Evolutionary conservation across 2,329 filamentous ascomycete species (phyloP).

Genomic region (Zymoseptoria passerinii): DNA sequence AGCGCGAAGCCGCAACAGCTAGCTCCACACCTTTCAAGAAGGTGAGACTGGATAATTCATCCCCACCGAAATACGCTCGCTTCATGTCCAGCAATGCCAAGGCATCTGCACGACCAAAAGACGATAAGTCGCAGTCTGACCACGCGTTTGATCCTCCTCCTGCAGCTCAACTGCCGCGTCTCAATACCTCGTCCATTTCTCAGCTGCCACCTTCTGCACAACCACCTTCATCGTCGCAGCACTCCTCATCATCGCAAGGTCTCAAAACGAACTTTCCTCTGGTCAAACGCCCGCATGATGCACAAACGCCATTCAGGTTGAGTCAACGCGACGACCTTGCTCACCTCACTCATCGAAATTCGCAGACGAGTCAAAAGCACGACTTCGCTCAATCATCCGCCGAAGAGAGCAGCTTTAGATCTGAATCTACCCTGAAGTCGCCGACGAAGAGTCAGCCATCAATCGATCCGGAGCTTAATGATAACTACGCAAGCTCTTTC

Average conservation of each 20-base stretch:
- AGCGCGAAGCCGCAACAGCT: slow-evolving; percentile 14
- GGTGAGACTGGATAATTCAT: slow-evolving; percentile 7
- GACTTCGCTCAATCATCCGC: neutral
- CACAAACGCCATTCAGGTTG: slow-evolving; percentile 53
- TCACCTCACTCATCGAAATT: slow-evolving; percentile 8
- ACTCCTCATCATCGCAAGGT: slow-evolving; percentile 33
- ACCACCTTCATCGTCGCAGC: slow-evolving; percentile 20
- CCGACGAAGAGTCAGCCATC: slow-evolving; percentile 1
- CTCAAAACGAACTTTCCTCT: slow-evolving; percentile 58
- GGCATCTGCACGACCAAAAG: slow-evolving; percentile 1
- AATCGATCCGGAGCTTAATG: neutral
- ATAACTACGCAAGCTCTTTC: slow-evolving; percentile 21
- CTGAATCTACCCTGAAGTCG: slow-evolving; percentile 2
- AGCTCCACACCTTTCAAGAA: slow-evolving; percentile 19
- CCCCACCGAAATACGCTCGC: slow-evolving; percentile 12
- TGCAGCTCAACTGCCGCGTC: slow-evolving; percentile 11
- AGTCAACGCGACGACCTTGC: slow-evolving; percentile 51
- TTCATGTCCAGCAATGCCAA: slow-evolving; percentile 22
- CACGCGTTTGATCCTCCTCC: slow-evolving; percentile 9
- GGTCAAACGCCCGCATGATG: slow-evolving; percentile 67
- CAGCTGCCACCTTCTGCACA: slow-evolving; percentile 10
- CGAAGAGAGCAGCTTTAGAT: neutral
- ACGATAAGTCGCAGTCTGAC: slow-evolving; percentile 3
- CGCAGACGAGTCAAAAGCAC: slow-evolving; percentile 6
- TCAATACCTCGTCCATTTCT: neutral